phyloP scores from a whole-genome alignment of 805 yeast genomes.

The Nakazawaea molendinolei region DNA sequence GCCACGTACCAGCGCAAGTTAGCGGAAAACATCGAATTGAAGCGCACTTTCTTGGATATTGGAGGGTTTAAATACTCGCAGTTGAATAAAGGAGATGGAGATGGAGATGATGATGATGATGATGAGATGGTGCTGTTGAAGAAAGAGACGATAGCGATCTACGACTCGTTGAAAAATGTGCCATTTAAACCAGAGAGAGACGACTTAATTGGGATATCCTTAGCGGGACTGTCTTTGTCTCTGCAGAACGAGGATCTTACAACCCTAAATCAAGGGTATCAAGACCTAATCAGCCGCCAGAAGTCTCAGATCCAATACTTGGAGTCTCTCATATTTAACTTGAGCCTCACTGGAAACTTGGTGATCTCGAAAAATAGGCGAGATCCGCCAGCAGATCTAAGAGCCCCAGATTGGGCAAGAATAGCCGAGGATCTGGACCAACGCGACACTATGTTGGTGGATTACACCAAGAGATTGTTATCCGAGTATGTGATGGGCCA shows the following conservation, averaged over 20 bases:
- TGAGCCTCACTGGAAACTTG: slow-evolving; percentile 5
- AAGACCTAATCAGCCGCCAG: no score
- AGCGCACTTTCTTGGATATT: background rate
- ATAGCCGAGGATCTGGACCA: no score
- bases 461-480: slow-evolving; percentile 20
- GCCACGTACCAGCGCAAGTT: slow-evolving; percentile 10
- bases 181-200: slow-evolving; percentile 24
- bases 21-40: slow-evolving; percentile 8
- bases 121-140: slow-evolving; percentile 8
- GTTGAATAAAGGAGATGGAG: background rate
- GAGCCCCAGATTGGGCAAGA: no score
- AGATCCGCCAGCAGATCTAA: no score
- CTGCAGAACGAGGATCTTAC: no score
- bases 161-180: slow-evolving; percentile 18
- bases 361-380: slow-evolving; percentile 9
- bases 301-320: no score
- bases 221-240: no score
- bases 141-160: slow-evolving; percentile 16
- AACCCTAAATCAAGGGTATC: no score
- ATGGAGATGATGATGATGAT: background rate
- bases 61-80: slow-evolving; percentile 1
- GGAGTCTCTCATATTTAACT: slow-evolving; percentile 9
- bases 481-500: slow-evolving; percentile 21
- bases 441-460: slow-evolving; percentile 19
- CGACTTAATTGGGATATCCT: slow-evolving; percentile 21